Conservation (phyloP, 768 basidiomycete genomes). For the Sarcodon sp. region DNA sequence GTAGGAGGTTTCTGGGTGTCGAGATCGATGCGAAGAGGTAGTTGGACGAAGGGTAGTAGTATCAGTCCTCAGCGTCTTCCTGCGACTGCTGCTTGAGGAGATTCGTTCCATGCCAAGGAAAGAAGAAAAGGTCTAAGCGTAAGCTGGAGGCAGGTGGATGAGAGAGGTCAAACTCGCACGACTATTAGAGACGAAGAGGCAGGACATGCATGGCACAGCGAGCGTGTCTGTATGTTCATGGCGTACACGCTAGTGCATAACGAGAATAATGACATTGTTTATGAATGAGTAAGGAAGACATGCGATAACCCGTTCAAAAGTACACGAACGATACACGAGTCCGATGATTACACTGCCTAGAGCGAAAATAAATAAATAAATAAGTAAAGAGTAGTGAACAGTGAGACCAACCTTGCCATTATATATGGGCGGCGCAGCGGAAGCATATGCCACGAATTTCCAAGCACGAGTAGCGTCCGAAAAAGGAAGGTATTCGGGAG, state of each 20-base stretch:
- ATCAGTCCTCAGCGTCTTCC: not conserved
- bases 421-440: too few relatives aligned
- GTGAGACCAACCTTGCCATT: too few relatives aligned
- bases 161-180: not conserved
- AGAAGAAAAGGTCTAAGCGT: not conserved
- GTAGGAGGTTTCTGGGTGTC: not conserved
- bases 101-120: not conserved
- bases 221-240: slow-evolving; percentile 4
- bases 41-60: not conserved
- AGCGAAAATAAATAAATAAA: too few relatives aligned
- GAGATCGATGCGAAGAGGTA: not conserved
- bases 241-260: not conserved
- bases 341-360: too few relatives aligned
- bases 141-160: not conserved
- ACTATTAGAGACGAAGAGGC: not conserved
- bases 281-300: not conserved
- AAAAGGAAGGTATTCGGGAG: too few relatives aligned
- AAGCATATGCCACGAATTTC: too few relatives aligned
- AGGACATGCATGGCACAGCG: slow-evolving; percentile 6
- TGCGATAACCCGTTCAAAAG: too few relatives aligned
- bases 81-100: not conserved
- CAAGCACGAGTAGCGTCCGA: too few relatives aligned
- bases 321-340: too few relatives aligned
- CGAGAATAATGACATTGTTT: not conserved
- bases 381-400: too few relatives aligned